These are phyloP conservation scores for Sporothrix euskadiensis DNA, from an alignment of 2,329 filamentous ascomycete genomes.

Conservation along the genomic window DNA sequence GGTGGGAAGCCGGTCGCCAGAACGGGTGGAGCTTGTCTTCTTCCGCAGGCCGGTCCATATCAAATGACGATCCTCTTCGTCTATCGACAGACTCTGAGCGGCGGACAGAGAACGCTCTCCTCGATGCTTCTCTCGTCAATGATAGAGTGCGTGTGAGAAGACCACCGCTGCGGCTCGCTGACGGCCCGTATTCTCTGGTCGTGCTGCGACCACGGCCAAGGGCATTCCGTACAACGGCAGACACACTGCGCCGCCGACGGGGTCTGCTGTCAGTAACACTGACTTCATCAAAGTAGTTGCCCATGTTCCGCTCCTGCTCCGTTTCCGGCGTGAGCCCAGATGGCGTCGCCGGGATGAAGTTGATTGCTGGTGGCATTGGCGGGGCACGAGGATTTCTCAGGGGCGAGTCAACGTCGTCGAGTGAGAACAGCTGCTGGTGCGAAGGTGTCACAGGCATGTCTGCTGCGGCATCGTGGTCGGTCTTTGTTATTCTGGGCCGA, in stretches of 20 bases:
- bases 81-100: conserved; percentile 31
- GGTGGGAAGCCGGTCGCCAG: conserved; percentile 58
- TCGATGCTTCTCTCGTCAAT: conserved; percentile 42
- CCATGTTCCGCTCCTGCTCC: conserved; percentile 54
- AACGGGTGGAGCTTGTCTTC: conserved; percentile 59
- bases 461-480: conserved; percentile 42
- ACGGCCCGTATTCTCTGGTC: conserved; percentile 44
- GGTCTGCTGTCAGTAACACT: conserved; percentile 34
- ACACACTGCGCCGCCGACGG: conserved; percentile 47
- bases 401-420: conserved; percentile 61
- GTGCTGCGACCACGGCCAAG: conserved; percentile 43
- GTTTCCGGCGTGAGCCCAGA: conserved; percentile 58
- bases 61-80: conserved; percentile 39
- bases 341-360: conserved; percentile 64
- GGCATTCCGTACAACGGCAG: conserved; percentile 54
- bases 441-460: conserved; percentile 52
- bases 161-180: conserved; percentile 44
- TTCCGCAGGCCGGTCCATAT: conserved; percentile 50
- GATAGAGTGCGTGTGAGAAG: conserved; percentile 57
- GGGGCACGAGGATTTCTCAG: conserved; percentile 63
- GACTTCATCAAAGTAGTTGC: conserved; percentile 54
- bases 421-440: conserved; percentile 50
- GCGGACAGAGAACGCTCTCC: not conserved
- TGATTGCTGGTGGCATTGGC: conserved; percentile 55
- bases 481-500: not conserved